These are phyloP conservation scores for Pittosporum tobira DNA, from an alignment of 129 eudicot species.

Conservation along the genomic window DNA sequence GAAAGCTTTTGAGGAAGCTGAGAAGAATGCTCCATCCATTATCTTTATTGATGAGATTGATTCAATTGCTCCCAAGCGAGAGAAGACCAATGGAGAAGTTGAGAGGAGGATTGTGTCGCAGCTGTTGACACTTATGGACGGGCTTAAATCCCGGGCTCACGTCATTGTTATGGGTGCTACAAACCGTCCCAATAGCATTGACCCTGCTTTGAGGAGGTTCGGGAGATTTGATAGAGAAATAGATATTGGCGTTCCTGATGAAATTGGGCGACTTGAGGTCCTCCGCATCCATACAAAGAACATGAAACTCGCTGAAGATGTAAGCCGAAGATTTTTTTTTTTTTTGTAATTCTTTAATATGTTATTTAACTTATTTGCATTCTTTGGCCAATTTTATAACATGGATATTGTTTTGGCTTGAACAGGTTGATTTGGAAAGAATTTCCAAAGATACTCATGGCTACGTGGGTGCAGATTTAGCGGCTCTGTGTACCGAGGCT, in stretches of 20 bases:
- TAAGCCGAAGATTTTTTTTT: slow-evolving; percentile 3
- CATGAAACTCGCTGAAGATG: slow-evolving; percentile 79
- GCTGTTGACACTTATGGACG: slow-evolving; percentile 82
- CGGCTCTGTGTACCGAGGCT: slow-evolving; percentile 76
- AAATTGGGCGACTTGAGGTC: slow-evolving; percentile 61
- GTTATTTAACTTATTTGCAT: no score
- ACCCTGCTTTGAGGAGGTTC: slow-evolving; percentile 83
- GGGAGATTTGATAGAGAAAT: slow-evolving; percentile 72
- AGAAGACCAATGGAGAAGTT: slow-evolving; percentile 87
- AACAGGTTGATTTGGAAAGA: slow-evolving; percentile 79
- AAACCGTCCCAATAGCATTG: slow-evolving; percentile 89
- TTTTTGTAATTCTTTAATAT: no score
- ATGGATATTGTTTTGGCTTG: neutral
- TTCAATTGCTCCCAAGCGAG: slow-evolving; percentile 92
- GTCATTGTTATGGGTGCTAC: slow-evolving; percentile 93
- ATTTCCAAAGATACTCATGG: slow-evolving; percentile 82
- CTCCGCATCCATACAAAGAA: slow-evolving; percentile 64
- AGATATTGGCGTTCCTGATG: slow-evolving; percentile 67
- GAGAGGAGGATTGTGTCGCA: slow-evolving; percentile 92
- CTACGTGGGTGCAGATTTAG: slow-evolving; percentile 90
- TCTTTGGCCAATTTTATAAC: neutral
- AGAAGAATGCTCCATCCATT: slow-evolving; percentile 55
- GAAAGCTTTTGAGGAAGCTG: slow-evolving; percentile 70
- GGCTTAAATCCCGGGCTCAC: slow-evolving; percentile 83
- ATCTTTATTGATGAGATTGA: slow-evolving; percentile 73